phyloP scores from a whole-genome alignment of 768 basidiomycete species.

The Cyclocybe cylindracea region DNA sequence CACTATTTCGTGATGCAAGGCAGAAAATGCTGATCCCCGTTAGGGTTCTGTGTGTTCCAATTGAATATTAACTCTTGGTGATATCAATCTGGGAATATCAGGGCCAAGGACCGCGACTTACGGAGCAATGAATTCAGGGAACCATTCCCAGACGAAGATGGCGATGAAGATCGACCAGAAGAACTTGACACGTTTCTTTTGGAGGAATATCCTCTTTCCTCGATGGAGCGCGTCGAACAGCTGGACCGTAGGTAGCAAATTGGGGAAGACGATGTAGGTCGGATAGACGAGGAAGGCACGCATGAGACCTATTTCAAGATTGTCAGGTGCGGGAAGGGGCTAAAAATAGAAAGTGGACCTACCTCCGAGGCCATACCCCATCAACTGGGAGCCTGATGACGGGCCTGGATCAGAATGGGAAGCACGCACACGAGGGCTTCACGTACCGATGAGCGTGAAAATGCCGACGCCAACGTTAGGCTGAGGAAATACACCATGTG shows the following conservation, averaged over 20 bases:
- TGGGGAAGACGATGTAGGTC: constrained; percentile 48
- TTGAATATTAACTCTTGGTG: background rate
- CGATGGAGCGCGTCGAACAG: constrained; percentile 50
- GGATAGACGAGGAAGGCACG: constrained; percentile 55
- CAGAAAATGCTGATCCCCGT: constrained; percentile 66
- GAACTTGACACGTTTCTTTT: constrained; percentile 56
- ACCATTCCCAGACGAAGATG: constrained; percentile 59
- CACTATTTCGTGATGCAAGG: constrained; percentile 47
- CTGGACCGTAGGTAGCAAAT: constrained; percentile 32
- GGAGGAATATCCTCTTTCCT: constrained; percentile 39
- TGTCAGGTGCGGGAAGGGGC: background rate
- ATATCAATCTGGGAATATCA: constrained; percentile 25
- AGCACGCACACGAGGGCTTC: background rate
- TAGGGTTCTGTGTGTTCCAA: constrained; percentile 34
- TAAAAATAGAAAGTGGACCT: constrained; percentile 12
- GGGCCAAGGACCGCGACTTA: constrained; percentile 21
- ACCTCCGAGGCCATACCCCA: constrained; percentile 44
- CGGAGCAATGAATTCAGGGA: constrained; percentile 52
- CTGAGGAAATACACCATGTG: constrained; percentile 9
- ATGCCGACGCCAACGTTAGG: constrained; percentile 44
- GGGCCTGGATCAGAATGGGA: background rate
- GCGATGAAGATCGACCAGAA: constrained; percentile 55
- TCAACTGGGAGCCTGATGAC: constrained; percentile 32
- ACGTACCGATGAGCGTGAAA: constrained; percentile 38
- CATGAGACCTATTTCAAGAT: constrained; percentile 32